These are phyloP conservation scores for Termitomyces sp. DNA, from an alignment of 768 basidiomycete species.

Conservation along the genomic window DNA sequence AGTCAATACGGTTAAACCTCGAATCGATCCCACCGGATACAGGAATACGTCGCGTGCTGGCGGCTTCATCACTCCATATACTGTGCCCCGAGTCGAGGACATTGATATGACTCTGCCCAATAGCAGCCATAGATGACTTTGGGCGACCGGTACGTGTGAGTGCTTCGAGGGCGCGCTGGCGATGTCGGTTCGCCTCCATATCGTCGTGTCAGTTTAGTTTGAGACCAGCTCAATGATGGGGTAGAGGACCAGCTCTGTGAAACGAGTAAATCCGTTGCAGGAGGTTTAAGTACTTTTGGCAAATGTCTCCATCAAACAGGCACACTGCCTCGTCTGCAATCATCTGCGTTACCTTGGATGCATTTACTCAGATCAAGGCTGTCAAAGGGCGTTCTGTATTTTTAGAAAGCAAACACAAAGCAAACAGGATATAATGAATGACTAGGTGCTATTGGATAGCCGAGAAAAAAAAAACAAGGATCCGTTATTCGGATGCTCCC, in stretches of 20 bases:
- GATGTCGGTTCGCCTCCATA: slow-evolving; percentile 19
- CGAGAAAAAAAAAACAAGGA: neutral
- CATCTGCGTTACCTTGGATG: neutral
- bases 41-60: slow-evolving; percentile 10
- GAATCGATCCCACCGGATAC: slow-evolving; percentile 12
- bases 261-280: neutral
- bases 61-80: slow-evolving; percentile 14
- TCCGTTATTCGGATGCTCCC: neutral
- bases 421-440: neutral
- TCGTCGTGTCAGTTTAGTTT: slow-evolving; percentile 5
- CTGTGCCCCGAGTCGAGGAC: slow-evolving; percentile 11
- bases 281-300: slow-evolving; percentile 3
- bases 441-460: neutral
- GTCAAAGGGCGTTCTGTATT: neutral
- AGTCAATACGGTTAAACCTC: slow-evolving; percentile 11
- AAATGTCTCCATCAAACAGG: slow-evolving; percentile 1
- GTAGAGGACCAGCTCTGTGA: slow-evolving; percentile 17
- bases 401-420: neutral
- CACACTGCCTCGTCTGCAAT: neutral
- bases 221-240: slow-evolving; percentile 19
- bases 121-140: neutral
- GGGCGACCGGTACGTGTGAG: slow-evolving; percentile 13
- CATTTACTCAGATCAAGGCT: neutral
- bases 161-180: slow-evolving; percentile 18
- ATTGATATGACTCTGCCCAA: slow-evolving; percentile 1